These are phyloP conservation scores for Aphanomyces invadans DNA, from an alignment of 352 stramenopile genomes.

Conservation along the genomic window DNA sequence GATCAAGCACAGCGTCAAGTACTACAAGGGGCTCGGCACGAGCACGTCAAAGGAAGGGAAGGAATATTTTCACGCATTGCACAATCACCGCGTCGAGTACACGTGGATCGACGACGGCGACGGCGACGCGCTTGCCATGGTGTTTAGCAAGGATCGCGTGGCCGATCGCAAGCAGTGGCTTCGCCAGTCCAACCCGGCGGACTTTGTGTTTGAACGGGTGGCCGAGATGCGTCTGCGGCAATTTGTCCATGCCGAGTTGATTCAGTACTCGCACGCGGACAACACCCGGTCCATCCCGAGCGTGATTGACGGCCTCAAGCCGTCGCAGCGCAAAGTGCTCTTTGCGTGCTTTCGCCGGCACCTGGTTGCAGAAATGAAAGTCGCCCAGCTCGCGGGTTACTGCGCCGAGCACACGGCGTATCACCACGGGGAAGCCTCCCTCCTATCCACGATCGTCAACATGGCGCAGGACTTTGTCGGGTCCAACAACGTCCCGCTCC, in stretches of 20 bases:
- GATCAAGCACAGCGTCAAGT: conserved; percentile 96
- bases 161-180: conserved; percentile 96
- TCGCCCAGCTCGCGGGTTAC: conserved; percentile 98
- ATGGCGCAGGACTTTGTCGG: conserved; percentile 99
- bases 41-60: conserved; percentile 95
- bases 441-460: conserved; percentile 97
- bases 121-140: conserved; percentile 96
- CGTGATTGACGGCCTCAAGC: conserved; percentile 96
- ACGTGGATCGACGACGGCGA: conserved; percentile 58
- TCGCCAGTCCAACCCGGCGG: conserved; percentile 71
- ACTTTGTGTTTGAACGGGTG: conserved; percentile 91
- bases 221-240: conserved; percentile 89
- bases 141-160: conserved; percentile 96
- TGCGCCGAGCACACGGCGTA: conserved; percentile 96
- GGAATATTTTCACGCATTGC: conserved; percentile 97
- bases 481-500: conserved; percentile 97
- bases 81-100: conserved; percentile 92
- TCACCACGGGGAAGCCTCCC: conserved; percentile 97
- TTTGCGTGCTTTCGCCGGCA: conserved; percentile 98
- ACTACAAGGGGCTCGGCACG: conserved; percentile 99
- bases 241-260: conserved; percentile 99
- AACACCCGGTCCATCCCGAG: conserved; percentile 94
- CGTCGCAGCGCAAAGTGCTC: conserved; percentile 96
- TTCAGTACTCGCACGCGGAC: conserved; percentile 97
- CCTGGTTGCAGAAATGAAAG: conserved; percentile 98